These are phyloP conservation scores for Chlorella sorokiniana DNA, from an alignment of 139 green algal genomes.

Conservation along the genomic window DNA sequence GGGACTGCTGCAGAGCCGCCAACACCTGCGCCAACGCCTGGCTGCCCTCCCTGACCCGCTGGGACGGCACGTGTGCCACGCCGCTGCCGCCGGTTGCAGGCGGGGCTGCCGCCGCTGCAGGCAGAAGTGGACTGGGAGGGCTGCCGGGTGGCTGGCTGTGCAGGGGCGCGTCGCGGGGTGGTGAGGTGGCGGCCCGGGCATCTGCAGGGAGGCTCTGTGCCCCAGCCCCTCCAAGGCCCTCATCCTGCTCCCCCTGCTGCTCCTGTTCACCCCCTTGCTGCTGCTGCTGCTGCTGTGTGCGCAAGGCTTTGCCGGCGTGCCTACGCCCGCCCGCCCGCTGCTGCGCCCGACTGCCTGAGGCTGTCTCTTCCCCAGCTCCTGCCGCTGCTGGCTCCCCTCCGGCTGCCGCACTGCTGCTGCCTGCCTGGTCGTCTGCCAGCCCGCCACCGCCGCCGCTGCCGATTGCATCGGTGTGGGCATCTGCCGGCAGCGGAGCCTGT, in stretches of 20 bases:
- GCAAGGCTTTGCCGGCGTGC: neutral
- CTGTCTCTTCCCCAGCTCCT: neutral
- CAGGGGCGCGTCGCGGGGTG: no score
- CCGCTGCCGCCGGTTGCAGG: neutral
- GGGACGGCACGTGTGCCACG: neutral
- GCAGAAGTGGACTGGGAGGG: neutral
- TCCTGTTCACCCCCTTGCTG: neutral
- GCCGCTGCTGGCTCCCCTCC: neutral
- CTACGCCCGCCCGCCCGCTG: no score
- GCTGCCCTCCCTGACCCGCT: conserved; percentile 6
- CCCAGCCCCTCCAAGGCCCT: no score
- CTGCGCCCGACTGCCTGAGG: no score
- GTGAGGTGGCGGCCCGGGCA: no score
- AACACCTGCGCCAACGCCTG: conserved; percentile 1
- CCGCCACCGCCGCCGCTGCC: no score
- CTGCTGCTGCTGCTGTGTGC: neutral
- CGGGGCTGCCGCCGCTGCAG: neutral
- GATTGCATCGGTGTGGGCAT: no score
- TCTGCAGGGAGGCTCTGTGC: no score
- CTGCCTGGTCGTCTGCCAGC: no score
- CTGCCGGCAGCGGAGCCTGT: no score
- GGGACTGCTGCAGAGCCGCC: neutral
- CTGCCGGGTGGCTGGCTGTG: no score
- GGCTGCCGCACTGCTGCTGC: neutral
- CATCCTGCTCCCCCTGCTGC: conserved; percentile 15